phyloP scores from a whole-genome alignment of 2,329 filamentous ascomycete genomes.

The Mycosphaerella arachidis region DNA sequence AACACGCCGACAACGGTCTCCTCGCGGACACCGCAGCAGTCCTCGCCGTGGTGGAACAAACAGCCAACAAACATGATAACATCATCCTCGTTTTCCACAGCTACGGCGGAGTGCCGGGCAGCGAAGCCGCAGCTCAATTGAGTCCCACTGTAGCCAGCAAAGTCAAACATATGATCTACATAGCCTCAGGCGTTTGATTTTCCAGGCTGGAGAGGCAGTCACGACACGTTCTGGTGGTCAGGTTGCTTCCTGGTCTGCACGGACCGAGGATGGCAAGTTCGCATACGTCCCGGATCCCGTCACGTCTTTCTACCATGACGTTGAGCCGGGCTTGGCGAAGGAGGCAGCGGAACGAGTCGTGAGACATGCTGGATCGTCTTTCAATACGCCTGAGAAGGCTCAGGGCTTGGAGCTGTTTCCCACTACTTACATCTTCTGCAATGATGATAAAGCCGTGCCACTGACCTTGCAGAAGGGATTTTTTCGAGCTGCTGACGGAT shows the following conservation, averaged over 20 bases:
- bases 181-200: conserved; percentile 18
- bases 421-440: conserved; percentile 16
- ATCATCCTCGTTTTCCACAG: conserved; percentile 20
- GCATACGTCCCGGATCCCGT: conserved; percentile 12
- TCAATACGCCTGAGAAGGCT: conserved; percentile 7
- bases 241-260: conserved; percentile 11
- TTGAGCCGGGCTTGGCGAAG: conserved; percentile 11
- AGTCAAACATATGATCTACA: conserved; percentile 13
- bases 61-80: conserved; percentile 11
- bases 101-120: conserved; percentile 19
- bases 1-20: conserved; percentile 1
- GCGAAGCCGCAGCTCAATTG: conserved; percentile 18
- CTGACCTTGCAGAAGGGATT: conserved; percentile 2
- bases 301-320: conserved; percentile 18
- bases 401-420: conserved; percentile 17
- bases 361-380: conserved; percentile 6
- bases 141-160: conserved; percentile 11
- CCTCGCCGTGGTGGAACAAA: conserved; percentile 14
- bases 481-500: conserved; percentile 5
- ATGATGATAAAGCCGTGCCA: conserved; percentile 13
- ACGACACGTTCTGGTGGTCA: neutral
- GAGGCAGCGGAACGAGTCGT: conserved; percentile 13
- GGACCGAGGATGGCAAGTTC: neutral
- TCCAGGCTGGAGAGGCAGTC: conserved; percentile 7
- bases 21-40: conserved; percentile 15